Percentiles rank a stretch among this genome's conserved stretches.
Evolutionary conservation across 768 basidiomycete species (phyloP).

Genomic region (Pulveroboletus sp.): DNA sequence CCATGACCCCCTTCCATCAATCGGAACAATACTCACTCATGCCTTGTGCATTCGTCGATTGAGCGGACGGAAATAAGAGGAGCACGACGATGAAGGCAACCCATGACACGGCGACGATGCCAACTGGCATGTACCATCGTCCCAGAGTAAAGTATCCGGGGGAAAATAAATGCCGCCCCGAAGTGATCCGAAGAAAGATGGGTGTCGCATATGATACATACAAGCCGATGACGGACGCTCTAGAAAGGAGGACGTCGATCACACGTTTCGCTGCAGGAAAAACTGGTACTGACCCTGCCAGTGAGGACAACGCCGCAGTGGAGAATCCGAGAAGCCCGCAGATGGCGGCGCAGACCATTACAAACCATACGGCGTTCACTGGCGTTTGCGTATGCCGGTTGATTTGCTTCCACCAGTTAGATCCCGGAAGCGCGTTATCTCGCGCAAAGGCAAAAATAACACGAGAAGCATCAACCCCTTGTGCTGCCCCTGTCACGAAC

Average conservation of each 20-base stretch:
- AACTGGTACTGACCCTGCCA: slow-evolving; percentile 53
- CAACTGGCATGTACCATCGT: slow-evolving; percentile 55
- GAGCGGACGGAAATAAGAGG: slow-evolving; percentile 52
- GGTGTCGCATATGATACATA: slow-evolving; percentile 64
- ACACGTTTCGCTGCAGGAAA: background rate
- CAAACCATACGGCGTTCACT: slow-evolving; percentile 74
- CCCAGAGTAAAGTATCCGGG: slow-evolving; percentile 64
- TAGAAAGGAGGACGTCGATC: slow-evolving; percentile 22
- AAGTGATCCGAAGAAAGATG: slow-evolving; percentile 69
- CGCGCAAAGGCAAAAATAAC: slow-evolving; percentile 74
- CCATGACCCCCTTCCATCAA: background rate
- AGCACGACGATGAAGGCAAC: slow-evolving; percentile 58
- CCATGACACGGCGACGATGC: slow-evolving; percentile 61
- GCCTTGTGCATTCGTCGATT: slow-evolving; percentile 35
- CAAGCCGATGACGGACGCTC: slow-evolving; percentile 66
- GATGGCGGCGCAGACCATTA: slow-evolving; percentile 51
- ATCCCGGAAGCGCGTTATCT: slow-evolving; percentile 71
- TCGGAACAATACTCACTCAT: slow-evolving; percentile 51
- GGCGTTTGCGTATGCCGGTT: slow-evolving; percentile 60
- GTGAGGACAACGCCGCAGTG: slow-evolving; percentile 54
- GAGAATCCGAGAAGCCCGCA: slow-evolving; percentile 68
- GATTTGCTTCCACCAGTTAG: slow-evolving; percentile 64
- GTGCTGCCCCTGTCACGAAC: slow-evolving; percentile 73
- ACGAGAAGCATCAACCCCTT: slow-evolving; percentile 70
- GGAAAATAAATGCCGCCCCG: slow-evolving; percentile 51